These are phyloP conservation scores for Neurospora sp. DNA, from an alignment of 495 filamentous ascomycete genomes.

Conservation along the genomic window DNA sequence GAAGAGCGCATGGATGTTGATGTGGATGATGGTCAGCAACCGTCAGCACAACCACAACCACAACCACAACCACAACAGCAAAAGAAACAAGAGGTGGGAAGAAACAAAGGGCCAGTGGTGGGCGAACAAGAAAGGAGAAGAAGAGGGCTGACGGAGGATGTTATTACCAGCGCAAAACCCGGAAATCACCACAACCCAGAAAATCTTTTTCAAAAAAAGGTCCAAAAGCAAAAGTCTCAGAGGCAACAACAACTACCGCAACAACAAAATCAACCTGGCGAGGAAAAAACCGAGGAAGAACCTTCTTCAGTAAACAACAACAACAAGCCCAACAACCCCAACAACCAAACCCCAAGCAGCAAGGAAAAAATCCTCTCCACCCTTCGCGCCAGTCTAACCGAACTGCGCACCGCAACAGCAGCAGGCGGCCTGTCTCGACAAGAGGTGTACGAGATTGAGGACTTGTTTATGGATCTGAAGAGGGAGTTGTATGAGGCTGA, in stretches of 20 bases:
- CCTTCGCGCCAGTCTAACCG: slow-evolving; percentile 39
- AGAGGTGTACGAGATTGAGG: slow-evolving; percentile 51
- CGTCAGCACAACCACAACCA: neutral
- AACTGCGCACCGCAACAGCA: slow-evolving; percentile 35
- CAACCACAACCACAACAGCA: neutral
- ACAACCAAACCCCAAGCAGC: slow-evolving; percentile 7
- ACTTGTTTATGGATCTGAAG: slow-evolving; percentile 58
- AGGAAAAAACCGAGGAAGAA: neutral
- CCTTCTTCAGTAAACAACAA: neutral
- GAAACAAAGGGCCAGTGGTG: too few relatives aligned
- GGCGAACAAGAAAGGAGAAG: neutral
- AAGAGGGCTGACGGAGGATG: neutral
- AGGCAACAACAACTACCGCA: neutral
- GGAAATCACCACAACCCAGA: neutral
- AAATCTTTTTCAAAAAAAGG: neutral
- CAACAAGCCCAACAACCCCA: slow-evolving; percentile 2
- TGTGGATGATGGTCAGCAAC: neutral
- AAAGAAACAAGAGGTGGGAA: neutral
- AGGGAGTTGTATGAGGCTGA: slow-evolving; percentile 53
- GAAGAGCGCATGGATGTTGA: slow-evolving; percentile 1
- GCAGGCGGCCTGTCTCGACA: slow-evolving; percentile 30
- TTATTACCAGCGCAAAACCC: neutral
- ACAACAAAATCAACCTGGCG: neutral
- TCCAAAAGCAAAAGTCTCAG: neutral
- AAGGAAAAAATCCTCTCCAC: slow-evolving; percentile 34